phyloP scores from a whole-genome alignment of 2,329 filamentous ascomycete species.

The Colletotrichum filicis region DNA sequence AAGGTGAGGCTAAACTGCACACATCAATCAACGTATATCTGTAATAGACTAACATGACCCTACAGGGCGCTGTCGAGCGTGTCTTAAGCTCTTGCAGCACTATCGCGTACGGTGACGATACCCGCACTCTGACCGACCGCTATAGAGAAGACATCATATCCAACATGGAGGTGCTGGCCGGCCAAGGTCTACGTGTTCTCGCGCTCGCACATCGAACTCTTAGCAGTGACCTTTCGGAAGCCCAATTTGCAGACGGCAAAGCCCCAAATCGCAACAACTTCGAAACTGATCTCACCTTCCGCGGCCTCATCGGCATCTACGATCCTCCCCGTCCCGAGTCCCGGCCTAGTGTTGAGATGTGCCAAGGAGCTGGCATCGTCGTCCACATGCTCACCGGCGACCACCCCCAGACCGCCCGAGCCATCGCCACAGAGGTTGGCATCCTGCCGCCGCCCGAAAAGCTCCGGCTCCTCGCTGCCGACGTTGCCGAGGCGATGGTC shows the following conservation, averaged over 20 bases:
- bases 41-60: too few species aligned
- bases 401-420: conserved; percentile 66
- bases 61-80: conserved; percentile 73
- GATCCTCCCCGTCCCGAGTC: conserved; percentile 73
- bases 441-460: conserved; percentile 57
- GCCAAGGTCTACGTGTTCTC: conserved; percentile 74
- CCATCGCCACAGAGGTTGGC: conserved; percentile 68
- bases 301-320: conserved; percentile 43
- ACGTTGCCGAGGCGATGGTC: conserved; percentile 64
- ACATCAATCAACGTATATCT: conserved; percentile 56
- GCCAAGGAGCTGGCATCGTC: conserved; percentile 65
- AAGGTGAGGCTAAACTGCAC: conserved; percentile 38
- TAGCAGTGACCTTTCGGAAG: too few species aligned
- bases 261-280: conserved; percentile 2
- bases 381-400: conserved; percentile 73
- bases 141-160: conserved; percentile 64
- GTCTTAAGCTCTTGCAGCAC: conserved; percentile 69
- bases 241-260: conserved; percentile 54
- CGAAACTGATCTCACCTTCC: conserved; percentile 30
- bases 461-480: conserved; percentile 56
- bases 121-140: conserved; percentile 49
- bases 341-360: conserved; percentile 61
- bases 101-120: conserved; percentile 43
- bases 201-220: conserved; percentile 56
- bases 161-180: conserved; percentile 73